phyloP scores from a whole-genome alignment of 768 basidiomycete species.

The Pluteus cervinus region DNA sequence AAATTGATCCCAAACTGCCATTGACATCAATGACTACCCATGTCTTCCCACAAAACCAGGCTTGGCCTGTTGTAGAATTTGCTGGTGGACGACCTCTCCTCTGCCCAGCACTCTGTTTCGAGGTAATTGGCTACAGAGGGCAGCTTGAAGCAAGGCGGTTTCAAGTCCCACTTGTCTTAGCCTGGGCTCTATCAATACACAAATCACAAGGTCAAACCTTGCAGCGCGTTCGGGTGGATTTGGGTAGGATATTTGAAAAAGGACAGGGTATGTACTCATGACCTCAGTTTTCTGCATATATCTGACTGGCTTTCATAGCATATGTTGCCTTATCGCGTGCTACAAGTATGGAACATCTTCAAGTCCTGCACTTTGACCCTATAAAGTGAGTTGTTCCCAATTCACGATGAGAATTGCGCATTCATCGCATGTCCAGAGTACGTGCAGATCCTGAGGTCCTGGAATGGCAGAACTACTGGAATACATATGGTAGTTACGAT shows the following conservation, averaged over 20 bases:
- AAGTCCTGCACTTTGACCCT: slow-evolving; percentile 59
- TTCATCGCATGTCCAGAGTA: slow-evolving; percentile 34
- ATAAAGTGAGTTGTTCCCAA: slow-evolving; percentile 36
- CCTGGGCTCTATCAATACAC: slow-evolving; percentile 99
- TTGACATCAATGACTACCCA: too few species aligned
- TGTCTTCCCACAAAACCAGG: slow-evolving; percentile 9
- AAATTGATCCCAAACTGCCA: too few species aligned
- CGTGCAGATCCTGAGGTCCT: slow-evolving; percentile 59
- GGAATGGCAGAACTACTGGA: slow-evolving; percentile 39
- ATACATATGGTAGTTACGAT: slow-evolving; percentile 15
- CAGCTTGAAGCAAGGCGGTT: slow-evolving; percentile 54
- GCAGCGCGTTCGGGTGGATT: slow-evolving; percentile 90
- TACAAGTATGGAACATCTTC: slow-evolving; percentile 55
- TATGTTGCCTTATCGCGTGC: slow-evolving; percentile 74
- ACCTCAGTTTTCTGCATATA: background rate
- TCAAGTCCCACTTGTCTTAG: slow-evolving; percentile 77
- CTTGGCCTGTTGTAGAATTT: slow-evolving; percentile 61
- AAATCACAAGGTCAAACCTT: slow-evolving; percentile 98
- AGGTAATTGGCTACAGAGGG: slow-evolving; percentile 55
- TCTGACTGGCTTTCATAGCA: slow-evolving; percentile 27
- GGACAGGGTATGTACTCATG: slow-evolving; percentile 41
- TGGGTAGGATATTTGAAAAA: slow-evolving; percentile 90
- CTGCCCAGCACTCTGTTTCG: slow-evolving; percentile 53
- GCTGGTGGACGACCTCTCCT: slow-evolving; percentile 39
- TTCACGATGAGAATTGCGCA: background rate